Evolutionary conservation across 2,329 filamentous ascomycete species (phyloP), one percentile per base, ranked within the genome.

Genomic region (Plenodomus biglobosus): DNA sequence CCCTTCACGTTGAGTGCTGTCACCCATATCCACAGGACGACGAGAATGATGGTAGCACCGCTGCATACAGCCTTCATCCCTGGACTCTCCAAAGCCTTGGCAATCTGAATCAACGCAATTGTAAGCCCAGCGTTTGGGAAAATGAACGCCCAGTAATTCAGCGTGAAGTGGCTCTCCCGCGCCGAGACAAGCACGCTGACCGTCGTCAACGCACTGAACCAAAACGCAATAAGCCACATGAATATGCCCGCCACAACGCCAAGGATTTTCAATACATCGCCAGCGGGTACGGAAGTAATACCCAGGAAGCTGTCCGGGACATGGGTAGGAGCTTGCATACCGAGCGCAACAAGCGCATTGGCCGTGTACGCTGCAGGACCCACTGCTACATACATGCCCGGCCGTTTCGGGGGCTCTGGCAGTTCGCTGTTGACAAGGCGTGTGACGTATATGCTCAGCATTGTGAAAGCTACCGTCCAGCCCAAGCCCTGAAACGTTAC

Each of bases 361-460:
- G 62, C 55, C 1, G 60, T 64, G 36, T 66, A 62, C 19, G 61
- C 54, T 21, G 63, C 60, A 13, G 60, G 60, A 0, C 78, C 78
- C 0, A 80, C 78, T 1, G 76, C 74, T 18, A 81, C 76, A 55
- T 76, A 81, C 77, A 81, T 80, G 3, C 73, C 74, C 3, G 74
- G 75, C 13, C 75, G 62, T 18, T 71, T 70, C 0, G 62, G 50
- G 1, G 72, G 66, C 4, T 67, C 63, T 1, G 78, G 78, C 1
- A 80, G 53, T 1, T 85, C 80, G 3, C 77, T 76, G 55, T 82
- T 79, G 79, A 89, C 85, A 10, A 89, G 75, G 3, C 86, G 80
- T 78, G 89, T 86, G n/a, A 89, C 75, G 10, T 86, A 80, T 18
- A 83, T 83, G 38, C 88, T 80, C 75, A 86, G 86, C 67, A 85